These are phyloP conservation scores for Neurospora tetraspora DNA, from an alignment of 495 filamentous ascomycete genomes.

Conservation along the genomic window DNA sequence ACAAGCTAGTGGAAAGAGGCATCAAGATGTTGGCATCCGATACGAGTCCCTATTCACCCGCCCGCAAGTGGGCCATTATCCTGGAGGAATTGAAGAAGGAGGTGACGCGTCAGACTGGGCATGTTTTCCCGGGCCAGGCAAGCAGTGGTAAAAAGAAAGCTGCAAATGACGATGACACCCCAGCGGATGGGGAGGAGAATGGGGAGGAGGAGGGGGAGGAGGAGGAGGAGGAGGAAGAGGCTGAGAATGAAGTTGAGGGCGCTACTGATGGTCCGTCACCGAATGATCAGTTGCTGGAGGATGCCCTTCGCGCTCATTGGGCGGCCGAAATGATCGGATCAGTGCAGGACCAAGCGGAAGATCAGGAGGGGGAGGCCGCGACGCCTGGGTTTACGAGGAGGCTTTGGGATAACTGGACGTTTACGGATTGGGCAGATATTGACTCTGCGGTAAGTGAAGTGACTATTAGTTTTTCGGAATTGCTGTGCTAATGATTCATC, in stretches of 20 bases:
- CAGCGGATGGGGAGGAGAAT: background rate
- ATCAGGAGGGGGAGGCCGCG: background rate
- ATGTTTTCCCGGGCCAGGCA: background rate
- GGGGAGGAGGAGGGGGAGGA: background rate
- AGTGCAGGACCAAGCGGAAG: background rate
- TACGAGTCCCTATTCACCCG: slow-evolving; percentile 10
- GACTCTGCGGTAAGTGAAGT: slow-evolving; percentile 18
- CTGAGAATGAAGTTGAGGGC: background rate
- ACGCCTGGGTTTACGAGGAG: background rate
- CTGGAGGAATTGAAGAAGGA: slow-evolving; percentile 15
- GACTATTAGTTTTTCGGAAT: background rate
- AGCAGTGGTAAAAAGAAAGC: background rate
- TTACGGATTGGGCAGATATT: slow-evolving; percentile 18
- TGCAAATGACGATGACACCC: background rate
- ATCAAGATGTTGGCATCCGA: slow-evolving; percentile 2
- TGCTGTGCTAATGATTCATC: background rate
- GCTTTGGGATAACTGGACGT: slow-evolving; percentile 16
- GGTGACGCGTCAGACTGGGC: background rate
- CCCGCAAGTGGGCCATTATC: slow-evolving; percentile 11
- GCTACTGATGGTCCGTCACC: background rate
- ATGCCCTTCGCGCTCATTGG: slow-evolving; percentile 16
- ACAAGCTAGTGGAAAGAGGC: slow-evolving; percentile 4
- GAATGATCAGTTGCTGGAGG: slow-evolving; percentile 9
- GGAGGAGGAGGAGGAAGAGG: background rate
- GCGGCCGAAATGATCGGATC: slow-evolving; percentile 4